These are phyloP conservation scores for Cyberlindnera suaveolens DNA, from an alignment of 805 yeast species.

Conservation along the genomic window DNA sequence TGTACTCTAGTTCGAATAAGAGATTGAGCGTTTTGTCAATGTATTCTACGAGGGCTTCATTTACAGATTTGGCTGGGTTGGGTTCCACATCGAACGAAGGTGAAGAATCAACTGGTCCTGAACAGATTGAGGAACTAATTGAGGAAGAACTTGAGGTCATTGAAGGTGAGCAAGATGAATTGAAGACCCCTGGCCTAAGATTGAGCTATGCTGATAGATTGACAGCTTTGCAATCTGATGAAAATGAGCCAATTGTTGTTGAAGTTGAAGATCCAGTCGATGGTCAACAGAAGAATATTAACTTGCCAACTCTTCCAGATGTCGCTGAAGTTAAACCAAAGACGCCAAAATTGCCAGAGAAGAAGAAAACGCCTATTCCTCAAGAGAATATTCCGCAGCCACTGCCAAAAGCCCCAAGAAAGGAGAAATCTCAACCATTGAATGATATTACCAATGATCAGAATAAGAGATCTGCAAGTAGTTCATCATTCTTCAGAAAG, in stretches of 20 bases:
- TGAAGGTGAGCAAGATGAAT: not conserved
- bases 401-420: slow-evolving; percentile 12
- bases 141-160: not conserved
- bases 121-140: slow-evolving; percentile 2
- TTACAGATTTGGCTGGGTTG: slow-evolving; percentile 43
- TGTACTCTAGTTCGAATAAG: slow-evolving; percentile 56
- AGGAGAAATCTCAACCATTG: slow-evolving; percentile 9
- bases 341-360: slow-evolving; percentile 2
- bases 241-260: slow-evolving; percentile 3
- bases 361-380: slow-evolving; percentile 15
- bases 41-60: slow-evolving; percentile 63
- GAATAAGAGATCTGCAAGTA: slow-evolving; percentile 18
- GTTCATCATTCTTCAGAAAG: slow-evolving; percentile 23
- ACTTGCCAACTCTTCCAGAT: slow-evolving; percentile 23
- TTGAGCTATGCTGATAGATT: slow-evolving; percentile 35
- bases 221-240: slow-evolving; percentile 14
- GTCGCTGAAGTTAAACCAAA: slow-evolving; percentile 5
- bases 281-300: slow-evolving; percentile 5
- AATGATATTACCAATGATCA: slow-evolving; percentile 16
- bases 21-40: slow-evolving; percentile 67
- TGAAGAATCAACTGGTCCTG: slow-evolving; percentile 23
- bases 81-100: slow-evolving; percentile 17
- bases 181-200: slow-evolving; percentile 22
- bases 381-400: slow-evolving; percentile 12
- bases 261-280: slow-evolving; percentile 4